Evolutionary conservation across 306 rosid genomes (phyloP), one percentile per base, ranked within the genome.

Genomic region (Cicer arietinum): DNA sequence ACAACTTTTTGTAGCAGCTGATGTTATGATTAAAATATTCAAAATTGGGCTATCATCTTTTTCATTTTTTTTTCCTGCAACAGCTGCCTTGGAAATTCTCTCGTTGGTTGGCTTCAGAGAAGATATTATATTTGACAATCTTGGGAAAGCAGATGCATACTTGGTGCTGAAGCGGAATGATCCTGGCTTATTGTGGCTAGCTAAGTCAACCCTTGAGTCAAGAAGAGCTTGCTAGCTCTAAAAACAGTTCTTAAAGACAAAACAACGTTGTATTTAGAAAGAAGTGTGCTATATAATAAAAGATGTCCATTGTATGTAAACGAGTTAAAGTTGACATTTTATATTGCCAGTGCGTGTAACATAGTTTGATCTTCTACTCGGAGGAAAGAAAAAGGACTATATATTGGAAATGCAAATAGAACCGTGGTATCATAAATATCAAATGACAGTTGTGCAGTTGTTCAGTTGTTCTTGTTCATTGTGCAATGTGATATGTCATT

Each of bases 171-270:
- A 90, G 86, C 82, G 96, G 71, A 84, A 94, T 65, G 99, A 94
- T 84, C 99, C 93, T 1, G 97, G 92, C 59, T 79, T 94, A 67
- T 77, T 94, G 85, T 94, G 99, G 99, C 92, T 92, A 73, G 99
- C 97, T 71, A 92, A 94, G 85, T 87, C 96, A 73, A 84, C 87
- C 78, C 87, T 94, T 6, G 96, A 94, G 83, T 81, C 93, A 48
- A 74, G 82, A 68, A 56, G 44, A 59, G 42, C 77, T 53, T 61
- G 58, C 72, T 91, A 87, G 85, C 71, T 17, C 57, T n/a, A 17
- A 79, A 62, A 43, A 35, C 46, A 22, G 43, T 39, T 30, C 41
- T 75, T 67, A 18, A 65, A 62, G 59, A 39, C 42, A 63, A 44
- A 73, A 73, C 68, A 60, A 56, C 61, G 30, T 40, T 42, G 44